Evolutionary conservation across 2,329 filamentous ascomycete genomes (phyloP).

Genomic region (Xylaria multiplex): DNA sequence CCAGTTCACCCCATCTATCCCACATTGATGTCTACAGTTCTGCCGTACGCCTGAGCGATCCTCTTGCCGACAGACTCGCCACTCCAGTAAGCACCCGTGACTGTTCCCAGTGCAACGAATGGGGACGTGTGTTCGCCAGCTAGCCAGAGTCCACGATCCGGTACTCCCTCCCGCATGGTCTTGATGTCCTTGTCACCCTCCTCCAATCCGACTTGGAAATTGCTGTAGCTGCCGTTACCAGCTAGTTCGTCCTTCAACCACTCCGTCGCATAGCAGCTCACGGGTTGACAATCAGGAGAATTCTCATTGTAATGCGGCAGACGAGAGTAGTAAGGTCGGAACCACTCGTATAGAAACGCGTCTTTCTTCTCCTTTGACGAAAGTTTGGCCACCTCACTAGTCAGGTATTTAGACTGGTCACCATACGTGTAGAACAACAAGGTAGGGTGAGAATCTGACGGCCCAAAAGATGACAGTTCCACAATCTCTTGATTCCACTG

Average conservation of each 20-base stretch:
- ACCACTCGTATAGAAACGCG: constrained; percentile 70
- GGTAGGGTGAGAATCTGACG: constrained; percentile 74
- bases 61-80: constrained; percentile 80
- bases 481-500: constrained; percentile 81
- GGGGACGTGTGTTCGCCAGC: constrained; percentile 92
- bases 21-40: constrained; percentile 52
- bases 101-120: constrained; percentile 88
- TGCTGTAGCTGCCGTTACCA: constrained; percentile 83
- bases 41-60: constrained; percentile 66
- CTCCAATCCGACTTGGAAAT: constrained; percentile 81
- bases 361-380: constrained; percentile 59
- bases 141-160: constrained; percentile 79
- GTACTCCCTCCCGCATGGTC: constrained; percentile 68
- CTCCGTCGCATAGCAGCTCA: constrained; percentile 72
- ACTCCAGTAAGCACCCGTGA: constrained; percentile 91
- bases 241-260: constrained; percentile 84
- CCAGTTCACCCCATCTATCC: constrained; percentile 31
- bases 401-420: constrained; percentile 66
- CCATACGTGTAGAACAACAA: constrained; percentile 86
- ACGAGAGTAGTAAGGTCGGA: constrained; percentile 79
- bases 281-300: constrained; percentile 69
- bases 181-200: constrained; percentile 78
- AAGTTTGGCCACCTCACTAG: constrained; percentile 55
- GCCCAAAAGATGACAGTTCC: constrained; percentile 75
- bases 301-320: constrained; percentile 72